Conservation (phyloP, 345 rosid species). For the Eutrema heterophyllum region DNA sequence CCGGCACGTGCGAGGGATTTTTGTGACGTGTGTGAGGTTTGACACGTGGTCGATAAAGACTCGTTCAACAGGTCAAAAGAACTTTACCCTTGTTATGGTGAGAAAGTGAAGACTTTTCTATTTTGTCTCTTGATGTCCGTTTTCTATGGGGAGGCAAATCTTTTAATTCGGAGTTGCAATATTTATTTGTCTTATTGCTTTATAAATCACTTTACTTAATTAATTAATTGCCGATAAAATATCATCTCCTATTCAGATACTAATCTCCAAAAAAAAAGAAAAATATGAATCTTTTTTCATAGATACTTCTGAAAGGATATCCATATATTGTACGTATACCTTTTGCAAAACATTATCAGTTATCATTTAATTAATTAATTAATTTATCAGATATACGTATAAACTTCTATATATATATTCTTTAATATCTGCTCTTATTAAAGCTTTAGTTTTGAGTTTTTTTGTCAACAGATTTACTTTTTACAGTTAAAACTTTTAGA, state of each 20-base stretch:
- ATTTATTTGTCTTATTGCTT: neutral
- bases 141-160: neutral
- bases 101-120: conserved; percentile 29
- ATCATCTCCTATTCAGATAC: neutral
- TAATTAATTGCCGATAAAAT: neutral
- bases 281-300: neutral
- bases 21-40: neutral
- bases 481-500: neutral
- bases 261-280: neutral
- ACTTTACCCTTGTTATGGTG: conserved; percentile 9
- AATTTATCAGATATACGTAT: neutral
- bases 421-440: neutral
- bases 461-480: neutral
- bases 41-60: conserved; percentile 18
- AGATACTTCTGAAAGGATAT: neutral
- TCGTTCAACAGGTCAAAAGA: conserved; percentile 20
- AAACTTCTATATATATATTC: neutral
- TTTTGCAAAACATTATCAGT: neutral
- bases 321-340: neutral
- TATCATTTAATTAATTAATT: neutral
- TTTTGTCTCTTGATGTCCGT: conserved; percentile 25
- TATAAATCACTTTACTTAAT: neutral
- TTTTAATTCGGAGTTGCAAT: neutral
- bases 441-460: neutral
- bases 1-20: conserved; percentile 3